These are phyloP conservation scores for Microcyclospora tardicrescens DNA, from an alignment of 2,329 filamentous ascomycete genomes.

Conservation along the genomic window DNA sequence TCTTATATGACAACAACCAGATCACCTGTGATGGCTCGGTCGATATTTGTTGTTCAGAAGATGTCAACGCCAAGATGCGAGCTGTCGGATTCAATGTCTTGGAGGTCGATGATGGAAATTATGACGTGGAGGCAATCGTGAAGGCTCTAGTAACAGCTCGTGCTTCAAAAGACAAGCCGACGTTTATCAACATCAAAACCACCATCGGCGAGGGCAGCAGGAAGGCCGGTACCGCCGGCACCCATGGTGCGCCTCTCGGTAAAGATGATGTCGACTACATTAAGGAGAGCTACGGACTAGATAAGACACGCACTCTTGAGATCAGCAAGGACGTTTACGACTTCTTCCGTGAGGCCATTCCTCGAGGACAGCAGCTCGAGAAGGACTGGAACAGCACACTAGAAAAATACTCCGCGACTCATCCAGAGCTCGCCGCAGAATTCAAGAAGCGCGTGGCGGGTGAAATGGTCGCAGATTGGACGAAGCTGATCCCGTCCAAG, in stretches of 20 bases:
- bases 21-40: conserved; percentile 46
- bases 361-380: conserved; percentile 35
- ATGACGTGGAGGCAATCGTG: conserved; percentile 38
- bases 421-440: conserved; percentile 39
- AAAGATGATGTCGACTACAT: conserved; percentile 41
- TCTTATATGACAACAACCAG: conserved; percentile 50
- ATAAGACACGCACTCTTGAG: conserved; percentile 29
- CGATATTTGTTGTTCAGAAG: conserved; percentile 39
- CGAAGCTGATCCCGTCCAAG: conserved; percentile 35
- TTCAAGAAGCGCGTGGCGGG: conserved; percentile 37
- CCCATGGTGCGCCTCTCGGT: conserved; percentile 47
- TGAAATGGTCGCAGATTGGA: conserved; percentile 36
- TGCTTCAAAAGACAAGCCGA: conserved; percentile 32
- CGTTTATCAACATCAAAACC: conserved; percentile 45
- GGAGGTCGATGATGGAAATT: conserved; percentile 41
- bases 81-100: conserved; percentile 44
- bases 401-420: conserved; percentile 21
- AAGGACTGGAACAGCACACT: conserved; percentile 38
- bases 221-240: conserved; percentile 38
- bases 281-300: conserved; percentile 39
- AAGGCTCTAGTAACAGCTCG: conserved; percentile 30
- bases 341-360: conserved; percentile 40
- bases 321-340: conserved; percentile 33
- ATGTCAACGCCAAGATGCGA: conserved; percentile 45
- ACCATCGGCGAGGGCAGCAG: conserved; percentile 42